These are phyloP conservation scores for Xanthoparmelia taractica DNA, from an alignment of 495 filamentous ascomycete species.

Conservation along the genomic window DNA sequence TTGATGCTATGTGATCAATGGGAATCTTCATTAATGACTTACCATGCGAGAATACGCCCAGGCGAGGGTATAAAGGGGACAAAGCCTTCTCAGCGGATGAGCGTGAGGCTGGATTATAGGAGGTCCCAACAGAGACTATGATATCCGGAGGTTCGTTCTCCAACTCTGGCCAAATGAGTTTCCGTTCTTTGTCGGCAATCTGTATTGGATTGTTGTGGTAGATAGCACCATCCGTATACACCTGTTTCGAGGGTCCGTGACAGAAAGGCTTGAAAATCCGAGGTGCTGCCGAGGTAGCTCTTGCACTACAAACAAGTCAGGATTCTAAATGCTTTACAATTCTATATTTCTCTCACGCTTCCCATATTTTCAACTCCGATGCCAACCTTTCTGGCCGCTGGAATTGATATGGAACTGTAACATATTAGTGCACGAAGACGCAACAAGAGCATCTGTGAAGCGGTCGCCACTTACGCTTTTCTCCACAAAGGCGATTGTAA, in stretches of 20 bases:
- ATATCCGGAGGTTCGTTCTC: background rate
- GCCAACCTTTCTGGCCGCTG: constrained; percentile 36
- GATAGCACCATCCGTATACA: constrained; percentile 41
- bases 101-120: background rate
- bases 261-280: constrained; percentile 41
- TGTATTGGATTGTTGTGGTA: constrained; percentile 42
- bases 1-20: constrained; percentile 16
- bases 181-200: constrained; percentile 31
- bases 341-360: constrained; percentile 36
- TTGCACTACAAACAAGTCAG: constrained; percentile 27
- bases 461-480: constrained; percentile 9
- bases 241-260: constrained; percentile 31
- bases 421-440: background rate
- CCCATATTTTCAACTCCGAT: constrained; percentile 44
- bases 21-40: constrained; percentile 17
- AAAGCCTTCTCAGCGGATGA: background rate
- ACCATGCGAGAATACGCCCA: constrained; percentile 9
- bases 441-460: background rate
- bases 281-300: constrained; percentile 45
- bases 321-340: constrained; percentile 1
- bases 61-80: background rate
- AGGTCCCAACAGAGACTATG: background rate
- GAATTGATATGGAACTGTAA: constrained; percentile 34
- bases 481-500: constrained; percentile 36
- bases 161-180: background rate